A percentile compares a stretch with the other conserved stretches of the same genome.
Evolutionary conservation across 257 asterid species (phyloP).

Genomic region (Mentha longifolia): DNA sequence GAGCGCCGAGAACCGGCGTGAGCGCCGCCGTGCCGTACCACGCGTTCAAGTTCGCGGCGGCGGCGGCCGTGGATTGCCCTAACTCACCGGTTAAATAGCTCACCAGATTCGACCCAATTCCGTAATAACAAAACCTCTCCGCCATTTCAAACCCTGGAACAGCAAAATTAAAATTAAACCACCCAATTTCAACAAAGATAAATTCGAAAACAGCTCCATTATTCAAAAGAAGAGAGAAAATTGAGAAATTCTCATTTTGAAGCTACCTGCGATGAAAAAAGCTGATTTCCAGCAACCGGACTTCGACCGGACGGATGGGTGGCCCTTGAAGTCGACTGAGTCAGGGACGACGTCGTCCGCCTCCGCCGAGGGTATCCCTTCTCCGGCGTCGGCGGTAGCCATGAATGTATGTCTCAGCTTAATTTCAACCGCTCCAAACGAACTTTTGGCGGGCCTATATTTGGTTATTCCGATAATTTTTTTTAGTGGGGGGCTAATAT

Average conservation of each 20-base stretch:
- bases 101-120: constrained; percentile 32
- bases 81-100: constrained; percentile 25
- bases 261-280: constrained; percentile 35
- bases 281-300: constrained; percentile 49
- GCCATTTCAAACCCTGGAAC: constrained; percentile 23
- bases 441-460: not conserved
- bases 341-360: constrained; percentile 24
- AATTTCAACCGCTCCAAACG: not conserved
- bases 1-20: constrained; percentile 29
- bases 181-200: not conserved
- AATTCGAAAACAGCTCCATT: not conserved
- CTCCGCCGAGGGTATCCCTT: not conserved
- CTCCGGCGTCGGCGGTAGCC: constrained; percentile 13
- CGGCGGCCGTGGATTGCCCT: constrained; percentile 33
- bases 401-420: not conserved
- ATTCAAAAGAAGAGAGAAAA: no score
- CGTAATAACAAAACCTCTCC: constrained; percentile 26
- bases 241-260: no score
- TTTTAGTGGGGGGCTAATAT: no score
- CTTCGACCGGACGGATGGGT: constrained; percentile 35
- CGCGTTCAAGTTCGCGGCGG: constrained; percentile 30
- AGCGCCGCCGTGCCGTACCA: constrained; percentile 37
- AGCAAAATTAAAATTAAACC: not conserved
- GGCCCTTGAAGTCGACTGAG: constrained; percentile 37
- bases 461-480: not conserved